Conservation (phyloP, 202 grass and related monocot species). For the Panicum hallii region DNA sequence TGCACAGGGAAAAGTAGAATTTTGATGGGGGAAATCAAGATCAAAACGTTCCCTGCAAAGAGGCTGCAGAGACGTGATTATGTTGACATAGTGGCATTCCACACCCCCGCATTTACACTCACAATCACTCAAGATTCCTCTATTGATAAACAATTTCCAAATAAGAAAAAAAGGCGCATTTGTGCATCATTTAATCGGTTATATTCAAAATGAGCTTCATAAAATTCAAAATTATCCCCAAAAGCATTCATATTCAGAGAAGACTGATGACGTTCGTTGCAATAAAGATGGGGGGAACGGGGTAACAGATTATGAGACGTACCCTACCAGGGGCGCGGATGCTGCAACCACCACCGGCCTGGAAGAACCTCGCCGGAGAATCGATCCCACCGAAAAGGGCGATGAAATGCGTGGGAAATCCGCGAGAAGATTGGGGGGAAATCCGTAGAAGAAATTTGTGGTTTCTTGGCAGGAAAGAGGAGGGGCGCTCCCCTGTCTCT, state of each 20-base stretch:
- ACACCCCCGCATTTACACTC: background rate
- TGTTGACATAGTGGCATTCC: background rate
- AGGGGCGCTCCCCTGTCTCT: constrained; percentile 17
- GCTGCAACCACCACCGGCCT: too few relatives aligned
- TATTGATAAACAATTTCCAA: background rate
- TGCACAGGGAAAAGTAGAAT: background rate
- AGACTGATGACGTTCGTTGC: too few relatives aligned
- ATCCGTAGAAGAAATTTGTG: constrained; percentile 3
- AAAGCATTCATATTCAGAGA: background rate
- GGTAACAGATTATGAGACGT: too few relatives aligned
- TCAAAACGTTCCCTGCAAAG: background rate
- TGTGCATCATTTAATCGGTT: background rate
- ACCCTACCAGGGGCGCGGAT: too few relatives aligned
- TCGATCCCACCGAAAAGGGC: background rate
- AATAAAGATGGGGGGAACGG: too few relatives aligned
- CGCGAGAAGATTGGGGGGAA: constrained; percentile 23
- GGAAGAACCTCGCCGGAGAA: background rate
- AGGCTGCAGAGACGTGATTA: background rate
- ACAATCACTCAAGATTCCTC: too few relatives aligned
- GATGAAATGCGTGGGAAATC: constrained; percentile 21
- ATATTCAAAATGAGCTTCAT: background rate
- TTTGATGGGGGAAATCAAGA: background rate
- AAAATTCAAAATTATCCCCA: background rate
- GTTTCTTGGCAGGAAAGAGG: constrained; percentile 44
- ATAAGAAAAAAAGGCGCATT: too few relatives aligned